phyloP scores from a whole-genome alignment of 108 stramenopile species.

The Nannochloropsis gaditana region DNA sequence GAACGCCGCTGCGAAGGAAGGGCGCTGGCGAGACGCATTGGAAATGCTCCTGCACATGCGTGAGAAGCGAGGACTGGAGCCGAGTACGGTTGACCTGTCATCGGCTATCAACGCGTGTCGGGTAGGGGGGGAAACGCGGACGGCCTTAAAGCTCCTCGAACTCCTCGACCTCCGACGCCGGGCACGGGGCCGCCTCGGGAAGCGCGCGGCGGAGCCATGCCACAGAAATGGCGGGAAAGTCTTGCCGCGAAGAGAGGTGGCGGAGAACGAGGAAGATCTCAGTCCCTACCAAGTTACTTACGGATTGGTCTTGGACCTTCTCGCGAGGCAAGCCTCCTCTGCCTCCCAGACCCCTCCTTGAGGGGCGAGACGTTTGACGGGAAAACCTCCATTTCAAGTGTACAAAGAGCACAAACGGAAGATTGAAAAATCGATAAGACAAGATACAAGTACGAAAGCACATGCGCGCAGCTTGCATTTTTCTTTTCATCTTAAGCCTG shows the following conservation, averaged over 20 bases:
- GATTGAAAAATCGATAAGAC: not conserved
- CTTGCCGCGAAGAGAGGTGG: not conserved
- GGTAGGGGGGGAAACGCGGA: not conserved
- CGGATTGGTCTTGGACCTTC: not conserved
- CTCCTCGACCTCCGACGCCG: not conserved
- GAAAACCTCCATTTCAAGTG: not conserved
- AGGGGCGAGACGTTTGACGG: too few relatives aligned
- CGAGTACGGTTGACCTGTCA: not conserved
- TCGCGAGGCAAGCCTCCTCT: not conserved
- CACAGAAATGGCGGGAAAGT: not conserved
- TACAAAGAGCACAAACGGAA: not conserved
- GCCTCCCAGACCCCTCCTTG: not conserved
- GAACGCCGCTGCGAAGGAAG: not conserved
- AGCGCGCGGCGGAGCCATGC: not conserved
- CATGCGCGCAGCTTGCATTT: too few relatives aligned
- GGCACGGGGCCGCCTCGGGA: not conserved
- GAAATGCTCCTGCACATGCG: slow-evolving; percentile 6
- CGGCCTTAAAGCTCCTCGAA: slow-evolving; percentile 10
- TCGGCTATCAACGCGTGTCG: slow-evolving; percentile 1
- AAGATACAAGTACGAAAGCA: not conserved
- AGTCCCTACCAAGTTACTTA: not conserved
- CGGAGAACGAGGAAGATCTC: not conserved
- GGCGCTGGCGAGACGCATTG: not conserved
- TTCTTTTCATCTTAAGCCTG: too few relatives aligned
- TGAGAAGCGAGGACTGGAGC: not conserved